A percentile compares a stretch with the other conserved stretches of the same genome.
These are phyloP conservation scores for Saccharomycopsis crataegensis DNA, from an alignment of 1,139 yeast species.

Conservation along the genomic window DNA sequence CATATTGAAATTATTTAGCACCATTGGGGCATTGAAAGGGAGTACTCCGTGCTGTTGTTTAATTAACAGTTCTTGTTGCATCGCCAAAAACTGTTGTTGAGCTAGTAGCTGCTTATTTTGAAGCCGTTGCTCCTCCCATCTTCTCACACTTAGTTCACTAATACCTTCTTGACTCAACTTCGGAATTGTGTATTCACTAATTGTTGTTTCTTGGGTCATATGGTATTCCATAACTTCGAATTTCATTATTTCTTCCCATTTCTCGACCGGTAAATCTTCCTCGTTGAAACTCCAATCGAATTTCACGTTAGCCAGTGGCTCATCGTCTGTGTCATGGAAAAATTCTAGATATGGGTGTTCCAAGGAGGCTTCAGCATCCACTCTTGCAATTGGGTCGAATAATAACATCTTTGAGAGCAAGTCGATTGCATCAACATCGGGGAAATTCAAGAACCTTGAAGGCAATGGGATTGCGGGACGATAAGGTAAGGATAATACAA, in stretches of 20 bases:
- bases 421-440: slow-evolving; percentile 86
- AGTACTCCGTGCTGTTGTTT: too few species aligned
- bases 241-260: slow-evolving; percentile 99
- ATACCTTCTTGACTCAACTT: too few species aligned
- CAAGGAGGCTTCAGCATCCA: slow-evolving; percentile 85
- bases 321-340: slow-evolving; percentile 98
- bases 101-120: too few species aligned
- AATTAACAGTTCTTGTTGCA: too few species aligned
- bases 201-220: not conserved
- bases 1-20: too few species aligned
- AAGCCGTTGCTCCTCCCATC: too few species aligned
- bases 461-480: slow-evolving; percentile 85
- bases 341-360: slow-evolving; percentile 91
- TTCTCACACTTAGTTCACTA: too few species aligned
- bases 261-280: slow-evolving; percentile 94
- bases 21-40: too few species aligned
- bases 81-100: too few species aligned
- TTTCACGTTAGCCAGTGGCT: slow-evolving; percentile 86
- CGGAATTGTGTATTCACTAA: too few species aligned
- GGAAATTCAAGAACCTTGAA: slow-evolving; percentile 62
- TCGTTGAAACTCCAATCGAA: slow-evolving; percentile 99
- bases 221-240: slow-evolving; percentile 79
- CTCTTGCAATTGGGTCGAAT: slow-evolving; percentile 90
- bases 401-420: slow-evolving; percentile 83
- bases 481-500: slow-evolving; percentile 89